Base-by-base conservation (phyloP, 2,329 filamentous ascomycete genomes). In the Hypoxylon sp. region DNA sequence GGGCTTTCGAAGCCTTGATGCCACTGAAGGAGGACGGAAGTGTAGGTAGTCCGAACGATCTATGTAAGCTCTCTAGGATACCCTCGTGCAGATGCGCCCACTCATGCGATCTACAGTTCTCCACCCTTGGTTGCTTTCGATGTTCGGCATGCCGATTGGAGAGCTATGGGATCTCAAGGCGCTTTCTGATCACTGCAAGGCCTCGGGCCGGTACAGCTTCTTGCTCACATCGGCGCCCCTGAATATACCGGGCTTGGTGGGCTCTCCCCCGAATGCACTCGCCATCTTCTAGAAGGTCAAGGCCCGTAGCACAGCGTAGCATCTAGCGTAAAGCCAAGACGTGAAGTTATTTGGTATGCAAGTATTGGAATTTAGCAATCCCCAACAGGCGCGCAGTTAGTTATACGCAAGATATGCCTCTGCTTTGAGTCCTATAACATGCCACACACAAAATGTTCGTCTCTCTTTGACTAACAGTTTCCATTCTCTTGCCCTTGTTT, bases 1-100 rank as follows among this genome's bases (percentile, higher is more conserved):
- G 86, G 20, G 82, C 86, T 0, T 92, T 93, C 68, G 91, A 93
- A 80, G 84, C 86, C 0, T 87, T 88, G 78, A 89, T 90, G 1
- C 86, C 87, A 0, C 59, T 85, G 35, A 81, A 83, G 60, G 69
- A 79, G 4, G 81, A 84, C 56, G 82, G 83, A 1, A 77, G 78
- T 0, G 40, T 60, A 0, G 80, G 79, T 1, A 69, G 56, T 0
- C 68, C 79, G 22, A 59, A 62, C 0, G 81, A 82, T 25, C 71
- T 85, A 0, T 77, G 84, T 85, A 73, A 77, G 80, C 74, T 20
- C 14, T 27, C 14, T 27, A 22, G 11, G n/a, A 30, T 13, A 37
- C 30, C 49, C 40, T 49, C 2, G 3, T n/a, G 10, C 42, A 3
- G 6, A 20, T 14, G 6, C 5, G 20, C 30, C 22, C 31, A 25